Percentiles rank a stretch among this genome's conserved stretches.
phyloP scores from a whole-genome alignment of 2,329 filamentous ascomycete species.

The Claviceps paspali region DNA sequence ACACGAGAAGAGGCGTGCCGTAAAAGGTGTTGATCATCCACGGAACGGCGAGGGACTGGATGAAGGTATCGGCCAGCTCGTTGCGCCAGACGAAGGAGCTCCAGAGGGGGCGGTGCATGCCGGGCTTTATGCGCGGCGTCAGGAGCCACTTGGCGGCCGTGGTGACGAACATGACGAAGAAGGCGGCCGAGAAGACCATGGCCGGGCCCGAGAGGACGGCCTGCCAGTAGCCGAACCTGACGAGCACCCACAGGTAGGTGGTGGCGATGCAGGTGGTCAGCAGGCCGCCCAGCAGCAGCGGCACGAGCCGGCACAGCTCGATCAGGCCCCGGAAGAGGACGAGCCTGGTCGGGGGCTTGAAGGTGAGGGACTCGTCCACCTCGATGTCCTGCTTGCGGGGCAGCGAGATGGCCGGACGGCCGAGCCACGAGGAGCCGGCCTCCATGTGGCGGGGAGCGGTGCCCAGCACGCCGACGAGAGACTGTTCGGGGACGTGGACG shows the following conservation, averaged over 20 bases:
- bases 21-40: constrained; percentile 7
- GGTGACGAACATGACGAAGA: constrained; percentile 5
- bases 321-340: constrained; percentile 7
- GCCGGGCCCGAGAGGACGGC: constrained; percentile 6
- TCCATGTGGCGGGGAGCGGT: constrained; percentile 8
- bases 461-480: constrained; percentile 9
- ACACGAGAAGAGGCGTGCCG: constrained; percentile 9
- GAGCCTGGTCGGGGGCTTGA: constrained; percentile 7
- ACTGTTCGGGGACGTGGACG: constrained; percentile 7
- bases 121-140: constrained; percentile 7
- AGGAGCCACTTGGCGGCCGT: constrained; percentile 10
- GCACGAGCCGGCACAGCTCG: constrained; percentile 8
- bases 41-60: constrained; percentile 22
- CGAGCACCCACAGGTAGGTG: constrained; percentile 5
- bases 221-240: constrained; percentile 6
- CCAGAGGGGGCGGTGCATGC: constrained; percentile 10
- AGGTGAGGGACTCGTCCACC: constrained; percentile 9
- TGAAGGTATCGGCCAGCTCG: constrained; percentile 44
- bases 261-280: constrained; percentile 3
- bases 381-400: constrained; percentile 7
- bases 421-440: constrained; percentile 10
- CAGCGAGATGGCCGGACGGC: constrained; percentile 9
- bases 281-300: constrained; percentile 6
- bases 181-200: constrained; percentile 3
- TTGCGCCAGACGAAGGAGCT: constrained; percentile 13